phyloP scores from a whole-genome alignment of 352 stramenopile species.

The Lagenidium giganteum region DNA sequence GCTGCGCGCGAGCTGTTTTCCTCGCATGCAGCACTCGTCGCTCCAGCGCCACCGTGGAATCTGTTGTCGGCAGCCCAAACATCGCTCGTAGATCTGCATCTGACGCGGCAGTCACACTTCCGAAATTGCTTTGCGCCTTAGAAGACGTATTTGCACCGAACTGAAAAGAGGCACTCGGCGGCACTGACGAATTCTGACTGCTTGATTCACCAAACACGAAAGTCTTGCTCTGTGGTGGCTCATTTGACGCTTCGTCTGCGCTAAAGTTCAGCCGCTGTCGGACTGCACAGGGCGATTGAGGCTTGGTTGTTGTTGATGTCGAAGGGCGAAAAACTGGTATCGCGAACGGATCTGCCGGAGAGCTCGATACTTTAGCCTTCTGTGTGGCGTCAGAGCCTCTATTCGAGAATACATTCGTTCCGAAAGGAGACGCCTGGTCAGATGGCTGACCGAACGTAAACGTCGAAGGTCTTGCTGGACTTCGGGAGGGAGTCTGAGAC shows the following conservation, averaged over 20 bases:
- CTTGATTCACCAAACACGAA: not conserved
- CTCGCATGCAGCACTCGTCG: not conserved
- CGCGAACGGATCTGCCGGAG: conserved; percentile 41
- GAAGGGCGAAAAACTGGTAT: conserved; percentile 27
- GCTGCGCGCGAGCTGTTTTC: too few species aligned
- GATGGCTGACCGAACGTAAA: too few species aligned
- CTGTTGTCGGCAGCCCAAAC: too few species aligned
- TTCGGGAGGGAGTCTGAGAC: not conserved
- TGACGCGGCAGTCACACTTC: too few species aligned
- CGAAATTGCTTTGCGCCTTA: too few species aligned
- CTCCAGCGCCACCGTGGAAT: conserved; percentile 2
- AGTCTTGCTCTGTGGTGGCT: not conserved
- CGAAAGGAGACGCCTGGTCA: not conserved
- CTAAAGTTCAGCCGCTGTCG: not conserved
- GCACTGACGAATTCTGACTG: too few species aligned
- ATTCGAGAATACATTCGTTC: not conserved
- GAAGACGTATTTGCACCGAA: too few species aligned
- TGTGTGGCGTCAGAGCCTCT: not conserved
- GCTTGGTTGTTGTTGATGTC: conserved; percentile 1
- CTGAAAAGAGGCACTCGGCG: too few species aligned
- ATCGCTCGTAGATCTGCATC: too few species aligned
- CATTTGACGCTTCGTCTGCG: not conserved
- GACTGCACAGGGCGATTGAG: too few species aligned
- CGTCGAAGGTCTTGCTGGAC: not conserved
- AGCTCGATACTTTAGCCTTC: conserved; percentile 2